phyloP scores from a whole-genome alignment of 805 yeast genomes.

The Candida mattraensis region DNA sequence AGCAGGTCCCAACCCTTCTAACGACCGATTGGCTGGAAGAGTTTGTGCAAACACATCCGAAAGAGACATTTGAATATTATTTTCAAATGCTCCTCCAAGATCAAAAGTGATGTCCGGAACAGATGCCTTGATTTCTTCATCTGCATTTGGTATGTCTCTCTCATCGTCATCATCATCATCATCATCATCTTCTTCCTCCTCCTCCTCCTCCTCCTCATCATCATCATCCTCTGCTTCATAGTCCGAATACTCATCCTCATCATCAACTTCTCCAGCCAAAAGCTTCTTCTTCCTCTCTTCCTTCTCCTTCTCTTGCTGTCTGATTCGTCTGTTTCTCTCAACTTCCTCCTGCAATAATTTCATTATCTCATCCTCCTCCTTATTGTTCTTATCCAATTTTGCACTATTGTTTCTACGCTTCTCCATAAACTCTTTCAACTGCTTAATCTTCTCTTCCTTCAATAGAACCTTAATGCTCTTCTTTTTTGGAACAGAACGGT shows the following conservation, averaged over 20 bases:
- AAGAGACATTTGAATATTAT: slow-evolving; percentile 22
- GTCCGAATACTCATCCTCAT: slow-evolving; percentile 30
- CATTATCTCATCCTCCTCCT: slow-evolving; percentile 20
- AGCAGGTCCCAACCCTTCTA: slow-evolving; percentile 20
- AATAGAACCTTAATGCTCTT: slow-evolving; percentile 17
- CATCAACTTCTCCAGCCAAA: slow-evolving; percentile 28
- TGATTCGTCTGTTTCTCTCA: slow-evolving; percentile 14
- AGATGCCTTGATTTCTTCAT: slow-evolving; percentile 2
- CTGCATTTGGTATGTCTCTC: slow-evolving; percentile 12
- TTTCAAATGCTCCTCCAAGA: slow-evolving; percentile 13
- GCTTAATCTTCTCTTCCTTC: slow-evolving; percentile 18
- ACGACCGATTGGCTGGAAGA: slow-evolving; percentile 20
- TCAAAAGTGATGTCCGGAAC: slow-evolving; percentile 18
- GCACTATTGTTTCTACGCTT: slow-evolving; percentile 14
- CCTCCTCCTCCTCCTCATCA: slow-evolving; percentile 23
- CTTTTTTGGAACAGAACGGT: slow-evolving; percentile 8
- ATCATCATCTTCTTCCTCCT: slow-evolving; percentile 26
- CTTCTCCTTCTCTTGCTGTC: slow-evolving; percentile 17
- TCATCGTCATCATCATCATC: slow-evolving; percentile 25
- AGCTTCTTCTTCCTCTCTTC: slow-evolving; percentile 16
- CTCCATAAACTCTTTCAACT: slow-evolving; percentile 12
- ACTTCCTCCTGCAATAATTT: slow-evolving; percentile 27
- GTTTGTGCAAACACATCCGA: slow-evolving; percentile 28
- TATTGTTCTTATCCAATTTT: slow-evolving; percentile 4
- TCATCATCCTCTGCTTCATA: slow-evolving; percentile 27